Evolutionary conservation across 2,329 filamentous ascomycete species (phyloP), one percentile per base, ranked within the genome.

Genomic region (Monascus ruber): DNA sequence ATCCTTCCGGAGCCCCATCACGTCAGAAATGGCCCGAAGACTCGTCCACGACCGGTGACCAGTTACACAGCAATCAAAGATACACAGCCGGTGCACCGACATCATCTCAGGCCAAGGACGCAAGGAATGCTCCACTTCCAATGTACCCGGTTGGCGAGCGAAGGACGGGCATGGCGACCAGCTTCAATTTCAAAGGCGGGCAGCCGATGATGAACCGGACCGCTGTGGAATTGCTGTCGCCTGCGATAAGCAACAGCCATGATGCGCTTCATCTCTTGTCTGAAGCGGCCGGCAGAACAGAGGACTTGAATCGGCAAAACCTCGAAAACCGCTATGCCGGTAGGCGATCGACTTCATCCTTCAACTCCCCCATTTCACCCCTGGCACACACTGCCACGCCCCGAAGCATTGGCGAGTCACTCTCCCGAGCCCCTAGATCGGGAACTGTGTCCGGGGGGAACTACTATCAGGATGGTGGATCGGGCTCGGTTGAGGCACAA

Each of bases 261-360:
- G 89, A 96, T 66, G 89, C 89, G 24, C 72, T 96, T 35, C 87
- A 94, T 59, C 71, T 95, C 41, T 73, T 96, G 10, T 93, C 93
- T 56, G 88, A 94, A 64, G 89, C 88, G 17, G 87, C 74, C 2
- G 68, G 67, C 5, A 59, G 67, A 39, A 73, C 67, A 11, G 68
- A 66, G 42, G 68, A 72, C 45, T 56, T 71, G 24, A 62, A 66
- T 38, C 66, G 69, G 40, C 68, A 69, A 45, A 64, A 66, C 37
- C 61, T 68, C 17, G 65, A 64, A 51, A 74, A 72, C 51, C 56
- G 61, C 9, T 62, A 63, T 46, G 52, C 55, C 38, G 53, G 59
- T 7, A 55, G 58, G 33, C 59, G 56, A 38, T 61, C 62, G 5
- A 56, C 58, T 10, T 60, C 62, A 1, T 64, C 63, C 9, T 64